Conservation (phyloP, 2,329 filamentous ascomycete genomes). For the Colletotrichum trifolii region DNA sequence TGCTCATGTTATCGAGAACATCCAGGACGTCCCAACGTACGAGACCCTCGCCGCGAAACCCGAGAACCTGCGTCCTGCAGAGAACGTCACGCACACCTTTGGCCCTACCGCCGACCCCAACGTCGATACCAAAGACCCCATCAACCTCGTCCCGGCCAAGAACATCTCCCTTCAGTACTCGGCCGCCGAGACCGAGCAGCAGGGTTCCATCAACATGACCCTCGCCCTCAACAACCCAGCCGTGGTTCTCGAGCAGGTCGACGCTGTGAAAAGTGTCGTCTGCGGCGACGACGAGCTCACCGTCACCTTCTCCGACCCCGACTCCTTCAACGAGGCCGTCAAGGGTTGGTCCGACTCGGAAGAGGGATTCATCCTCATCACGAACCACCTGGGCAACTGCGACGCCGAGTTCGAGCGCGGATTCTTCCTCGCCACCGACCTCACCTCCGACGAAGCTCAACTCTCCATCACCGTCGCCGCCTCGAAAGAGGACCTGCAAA, state of each 20-base stretch:
- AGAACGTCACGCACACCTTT: slow-evolving; percentile 41
- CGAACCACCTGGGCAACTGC: slow-evolving; percentile 55
- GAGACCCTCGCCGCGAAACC: slow-evolving; percentile 26
- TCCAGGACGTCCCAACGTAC: slow-evolving; percentile 18
- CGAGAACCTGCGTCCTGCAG: slow-evolving; percentile 40
- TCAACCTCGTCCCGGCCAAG: slow-evolving; percentile 38
- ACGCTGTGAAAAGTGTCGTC: slow-evolving; percentile 34
- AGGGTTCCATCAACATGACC: slow-evolving; percentile 40
- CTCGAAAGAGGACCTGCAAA: slow-evolving; percentile 45
- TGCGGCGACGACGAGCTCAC: slow-evolving; percentile 34
- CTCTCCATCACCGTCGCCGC: slow-evolving; percentile 47
- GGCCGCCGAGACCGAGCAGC: slow-evolving; percentile 18
- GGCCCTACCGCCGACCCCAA: slow-evolving; percentile 29
- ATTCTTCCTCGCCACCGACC: slow-evolving; percentile 48
- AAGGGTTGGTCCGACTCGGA: slow-evolving; percentile 35
- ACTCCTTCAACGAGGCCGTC: slow-evolving; percentile 37
- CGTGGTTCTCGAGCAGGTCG: slow-evolving; percentile 39
- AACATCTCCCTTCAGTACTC: slow-evolving; percentile 38
- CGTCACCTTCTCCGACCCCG: slow-evolving; percentile 37
- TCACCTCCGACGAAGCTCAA: slow-evolving; percentile 42
- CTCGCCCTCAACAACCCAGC: slow-evolving; percentile 39
- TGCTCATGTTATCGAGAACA: slow-evolving; percentile 26
- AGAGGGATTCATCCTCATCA: slow-evolving; percentile 50
- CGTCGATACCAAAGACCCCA: slow-evolving; percentile 32
- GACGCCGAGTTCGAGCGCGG: slow-evolving; percentile 52